Base-by-base conservation (phyloP, 1,284 basidiomycete species). In the Volvariella volvacea region DNA sequence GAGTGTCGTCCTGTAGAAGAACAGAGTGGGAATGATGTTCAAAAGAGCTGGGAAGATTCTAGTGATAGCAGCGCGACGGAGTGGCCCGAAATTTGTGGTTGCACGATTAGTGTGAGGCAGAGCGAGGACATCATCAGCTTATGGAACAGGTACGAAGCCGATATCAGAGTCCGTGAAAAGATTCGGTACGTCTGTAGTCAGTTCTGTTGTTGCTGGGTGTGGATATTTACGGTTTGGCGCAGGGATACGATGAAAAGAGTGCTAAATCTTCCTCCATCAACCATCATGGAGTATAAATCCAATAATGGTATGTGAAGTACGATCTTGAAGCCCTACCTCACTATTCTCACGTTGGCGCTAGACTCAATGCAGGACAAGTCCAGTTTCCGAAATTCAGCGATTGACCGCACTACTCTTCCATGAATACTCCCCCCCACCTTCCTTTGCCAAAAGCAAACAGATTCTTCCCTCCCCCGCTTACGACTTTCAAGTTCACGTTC, bases 321-420 rank as follows among this genome's bases (percentile, higher is more conserved):
- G 2, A 21, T 3, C 41, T 12, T n/a, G n/a, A n/a, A n/a, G 16
- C 20, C 39, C 8, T 25, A 25, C 30, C 32, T 31, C 16, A 39
- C 38, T 41, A 38, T 21, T 44, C 22, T 12, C 34, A 39, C 20
- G n/a, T 36, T n/a, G 31, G 39, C 36, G 45, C 32, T 42, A 89
- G 86, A 88, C 62, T 88, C 86, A 40, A 82, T 89, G 76, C 83
- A 86, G 55, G 86, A 88, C 66, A 87, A 81, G 57, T 87, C 84
- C 21, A 86, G 81, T 53, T 88, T 88, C 67, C 76, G 86, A 20
- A 81, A 76, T 57, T 73, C 77, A 22, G 74, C 78, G 15, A 68
- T 78, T 45, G 81, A 84, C 54, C 70, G 80, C 38, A 67, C 71
- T 14, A 66, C 72, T 22, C 50, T 65, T 47, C 61, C 66, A 58